Evolutionary conservation across 1,139 yeast species (phyloP), one percentile per base, ranked within the genome.

Genomic region (Saccharomycopsis hybrid): DNA sequence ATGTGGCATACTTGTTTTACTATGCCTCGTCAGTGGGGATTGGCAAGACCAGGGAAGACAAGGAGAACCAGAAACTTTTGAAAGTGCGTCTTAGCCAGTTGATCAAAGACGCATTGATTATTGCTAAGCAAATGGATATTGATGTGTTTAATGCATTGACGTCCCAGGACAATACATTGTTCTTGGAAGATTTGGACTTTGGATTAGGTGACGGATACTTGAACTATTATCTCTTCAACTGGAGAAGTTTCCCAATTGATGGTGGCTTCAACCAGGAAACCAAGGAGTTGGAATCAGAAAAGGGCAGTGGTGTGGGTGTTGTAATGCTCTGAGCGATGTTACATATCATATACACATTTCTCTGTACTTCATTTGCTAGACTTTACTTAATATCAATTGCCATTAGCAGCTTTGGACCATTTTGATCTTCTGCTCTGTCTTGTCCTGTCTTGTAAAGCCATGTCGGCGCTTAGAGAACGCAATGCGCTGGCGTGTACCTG

Each of bases 61-160:
- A 59, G 44, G 63, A 61, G 47, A 68, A 61, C 45, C 66, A 62
- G 2, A 56, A 60, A 38, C 58, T 60, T 5, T 73, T 86, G 59
- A 75, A 77, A 58, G 70, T 72, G 54, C 75, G 97, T 57, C 72
- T 94, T 56, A 70, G 68, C 41, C 65, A 70, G 7, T 70, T 92
- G 57, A 74, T 89, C 54, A 73, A 72, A 46, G 96, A 90, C 60
- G 92, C 95, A 0, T 76, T 92, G 54, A 77, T 90, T 51, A 70
- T 88, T 40, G 82, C 96, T 38, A 85, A 85, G 65, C 61, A 70
- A 56, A 67, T 72, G 49, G 73, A 75, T 41, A 88, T 86, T 60
- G 98, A 92, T 65, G 97, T 94, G 2, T 88, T 90, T 75, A 92
- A 92, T 64, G 96, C 97, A 13, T 74, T 92, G 55, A 82, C 97